Evolutionary conservation across 2,329 filamentous ascomycete genomes (phyloP).

Genomic region (Penicillium expansum): DNA sequence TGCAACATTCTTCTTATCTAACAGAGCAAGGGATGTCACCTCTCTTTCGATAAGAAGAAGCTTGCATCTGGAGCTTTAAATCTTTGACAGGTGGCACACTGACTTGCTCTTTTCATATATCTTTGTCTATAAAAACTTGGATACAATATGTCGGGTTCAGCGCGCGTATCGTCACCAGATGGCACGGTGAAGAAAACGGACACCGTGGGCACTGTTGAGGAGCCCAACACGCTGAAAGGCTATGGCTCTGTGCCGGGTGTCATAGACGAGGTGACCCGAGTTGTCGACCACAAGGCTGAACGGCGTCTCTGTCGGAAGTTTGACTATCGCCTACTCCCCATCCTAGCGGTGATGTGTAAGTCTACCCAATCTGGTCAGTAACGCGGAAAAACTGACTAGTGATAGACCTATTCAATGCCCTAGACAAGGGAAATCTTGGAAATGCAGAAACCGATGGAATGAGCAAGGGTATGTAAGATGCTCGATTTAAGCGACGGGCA

Average conservation of each 20-base stretch:
- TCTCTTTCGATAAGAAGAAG: conserved; percentile 10
- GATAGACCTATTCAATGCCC: conserved; percentile 55
- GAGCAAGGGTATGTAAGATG: conserved; percentile 30
- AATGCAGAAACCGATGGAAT: conserved; percentile 59
- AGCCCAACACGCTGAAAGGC: conserved; percentile 19
- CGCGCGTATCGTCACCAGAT: conserved; percentile 10
- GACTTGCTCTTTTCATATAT: background rate
- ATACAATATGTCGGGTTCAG: conserved; percentile 3
- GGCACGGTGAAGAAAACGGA: conserved; percentile 18
- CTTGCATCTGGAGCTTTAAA: background rate
- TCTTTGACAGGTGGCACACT: background rate
- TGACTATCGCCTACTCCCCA: conserved; percentile 51
- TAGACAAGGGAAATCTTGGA: conserved; percentile 52
- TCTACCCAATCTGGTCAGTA: background rate
- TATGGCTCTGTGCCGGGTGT: conserved; percentile 21
- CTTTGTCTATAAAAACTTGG: background rate
- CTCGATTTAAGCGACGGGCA: background rate
- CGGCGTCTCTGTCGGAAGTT: conserved; percentile 55
- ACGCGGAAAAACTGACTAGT: conserved; percentile 2
- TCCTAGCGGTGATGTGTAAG: conserved; percentile 57
- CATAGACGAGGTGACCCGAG: conserved; percentile 30
- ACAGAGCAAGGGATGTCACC: conserved; percentile 17
- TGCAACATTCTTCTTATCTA: conserved; percentile 24
- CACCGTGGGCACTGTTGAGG: conserved; percentile 13
- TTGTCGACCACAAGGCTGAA: conserved; percentile 48